Evolutionary conservation across 768 basidiomycete species (phyloP), one percentile per base, ranked within the genome.

Genomic region (Amanita pallidorosea): DNA sequence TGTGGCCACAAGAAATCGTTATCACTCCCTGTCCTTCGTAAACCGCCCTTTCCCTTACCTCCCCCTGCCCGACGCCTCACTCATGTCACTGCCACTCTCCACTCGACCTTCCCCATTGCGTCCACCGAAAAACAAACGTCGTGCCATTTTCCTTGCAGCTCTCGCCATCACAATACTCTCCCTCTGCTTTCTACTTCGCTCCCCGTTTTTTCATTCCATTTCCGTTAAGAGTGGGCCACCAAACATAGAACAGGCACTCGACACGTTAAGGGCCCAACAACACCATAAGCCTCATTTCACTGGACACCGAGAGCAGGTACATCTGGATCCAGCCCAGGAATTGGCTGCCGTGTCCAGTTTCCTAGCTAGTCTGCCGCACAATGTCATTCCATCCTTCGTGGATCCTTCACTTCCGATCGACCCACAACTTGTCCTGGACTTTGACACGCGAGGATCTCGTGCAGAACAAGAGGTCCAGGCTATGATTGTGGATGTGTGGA

Each of bases 381-480:
- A 90, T 64, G 72, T 82, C 51, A 79, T 92, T 51, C 87, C 89
- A 1, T 61, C 67, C 0, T 68, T 70, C 5, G 74, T 88, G 41
- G 77, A 90, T 58, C 83, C 88, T 0, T 57, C 70, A 9, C 55
- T 57, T 9, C 77, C 86, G 7, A 79, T 90, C 52, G 88, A 91
- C 62, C 86, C 89, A 3, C 77, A 88, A 58, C 77, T 90, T 51
- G 76, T 92, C 4, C 74, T 92, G 37, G 88, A 87, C 58, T 92
- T 91, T 61, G 87, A 91, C 61, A 84, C 85, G 0, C 76, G 80
- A n/a, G 70, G 76, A 38, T 66, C 76, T 2, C 72, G 74, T 12
- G 85, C 86, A 1, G 57, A 60, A 17, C 74, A 79, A 31, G 86
- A 89, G 62, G 67, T 89, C 29, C 61, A 65, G 31, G 67, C 69